Evolutionary conservation across 1,284 basidiomycete genomes (phyloP), one percentile per base, ranked within the genome.

Genomic region (Malassezia dermatis): DNA sequence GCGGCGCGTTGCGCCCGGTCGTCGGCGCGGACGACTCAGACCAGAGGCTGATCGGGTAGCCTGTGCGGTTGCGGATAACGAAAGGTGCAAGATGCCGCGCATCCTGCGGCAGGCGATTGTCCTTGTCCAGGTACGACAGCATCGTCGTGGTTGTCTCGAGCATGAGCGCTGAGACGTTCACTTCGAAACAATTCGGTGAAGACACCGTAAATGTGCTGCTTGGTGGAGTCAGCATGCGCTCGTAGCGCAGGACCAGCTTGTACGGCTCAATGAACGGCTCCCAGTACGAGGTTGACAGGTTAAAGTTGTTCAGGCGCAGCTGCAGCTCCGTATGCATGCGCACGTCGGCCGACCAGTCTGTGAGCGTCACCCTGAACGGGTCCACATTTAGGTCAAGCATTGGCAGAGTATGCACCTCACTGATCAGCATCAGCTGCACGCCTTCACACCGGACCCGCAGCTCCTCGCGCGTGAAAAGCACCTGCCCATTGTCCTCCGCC

Each of bases 261-360:
- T 94, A 99, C 1, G 94, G 94, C 73, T 99, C 94, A 66, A 96
- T 88, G 48, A 99, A 77, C n/a, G 95, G 94, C 76, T 99, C 94
- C 89, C 94, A 99, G 71, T 98, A 90, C 44, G 94, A 98, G 71
- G 95, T 93, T 26, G 86, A 85, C 51, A 98, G 77, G 76, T 99
- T 99, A 87, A 89, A 98, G 73, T 94, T 98, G 63, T 86, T 89
- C 72, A 96, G 86, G 51, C 85, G 83, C 85, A 87, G 4, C 83
- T 84, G 51, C 24, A 68, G 48, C 49, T 64, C 60, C 15, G 66
- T 60, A 37, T 60, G 57, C 30, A 58, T 53, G 11, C 78, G 65
- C 69, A 94, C 88, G 77, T 89, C 86, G 57, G 85, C 84, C 0
- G 91, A 89, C 94, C 94, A 99, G 73, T 99, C 91, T 62, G 85